Base-by-base conservation (phyloP, 768 basidiomycete genomes). In the Favolaschia claudopus region DNA sequence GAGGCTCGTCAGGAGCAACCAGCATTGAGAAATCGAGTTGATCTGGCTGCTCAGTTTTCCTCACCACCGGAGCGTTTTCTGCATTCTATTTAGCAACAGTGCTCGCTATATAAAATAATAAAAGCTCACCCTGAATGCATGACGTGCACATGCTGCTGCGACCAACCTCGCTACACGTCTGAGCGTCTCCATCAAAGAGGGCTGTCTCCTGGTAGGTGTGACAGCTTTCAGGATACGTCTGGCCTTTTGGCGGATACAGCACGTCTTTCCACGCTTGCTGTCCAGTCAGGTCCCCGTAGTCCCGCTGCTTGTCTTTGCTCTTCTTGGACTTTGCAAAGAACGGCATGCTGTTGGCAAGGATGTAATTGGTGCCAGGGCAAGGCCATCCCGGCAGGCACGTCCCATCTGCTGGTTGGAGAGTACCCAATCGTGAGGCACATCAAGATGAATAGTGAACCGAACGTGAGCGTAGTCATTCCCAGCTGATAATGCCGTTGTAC, bases 381-480 rank as follows among this genome's bases (percentile, higher is more conserved):
- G 10, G 12, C 46, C 46, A 34, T 73, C 72, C 0, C 66, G 27
- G 0, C 72, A 72, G 0, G 55, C 69, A 1, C 67, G 27, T 0
- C 63, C 64, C 3, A 65, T 52, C 15, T 63, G 70, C 60, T 73
- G 71, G 0, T 62, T 37, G 10, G 56, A 68, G 3, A 54, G 47
- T 3, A 65, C 27, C 64, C 71, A 68, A 15, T 70, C 67, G 5
- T 53, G 65, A 0, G 71, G 72, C 0, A 54, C 67, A 4, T 67
- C 65, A 2, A 50, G 1, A 28, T 74, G 69, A 0, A 73, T 20
- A 0, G 70, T 65, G 0, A 71, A 32, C 0, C 59, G 52, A 0
- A 72, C 61, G 1, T 64, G 57, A 0, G 65, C 27, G 43, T 70
- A 62, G 47, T 74, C 69, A 9, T 72, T 72, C 0, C 74, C 73